Evolutionary conservation across 306 rosid genomes (phyloP).

Genomic region (Prunus salicina): DNA sequence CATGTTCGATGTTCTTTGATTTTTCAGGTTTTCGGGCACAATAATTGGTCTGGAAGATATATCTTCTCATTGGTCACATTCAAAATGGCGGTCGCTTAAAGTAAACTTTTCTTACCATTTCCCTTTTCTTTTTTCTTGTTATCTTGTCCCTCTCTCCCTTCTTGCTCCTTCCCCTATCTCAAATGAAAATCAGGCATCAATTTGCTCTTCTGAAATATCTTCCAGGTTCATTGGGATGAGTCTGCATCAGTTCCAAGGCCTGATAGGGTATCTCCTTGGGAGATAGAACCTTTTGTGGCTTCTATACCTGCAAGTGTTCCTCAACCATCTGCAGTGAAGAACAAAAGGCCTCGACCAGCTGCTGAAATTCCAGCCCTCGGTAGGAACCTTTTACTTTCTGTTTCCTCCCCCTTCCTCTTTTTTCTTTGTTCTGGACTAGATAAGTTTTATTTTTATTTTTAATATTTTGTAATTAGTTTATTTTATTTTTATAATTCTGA

Average conservation of each 20-base stretch:
- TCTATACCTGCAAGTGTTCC: conserved; percentile 40
- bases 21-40: conserved; percentile 84
- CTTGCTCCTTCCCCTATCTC: neutral
- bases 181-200: neutral
- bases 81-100: conserved; percentile 84
- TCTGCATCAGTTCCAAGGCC: conserved; percentile 74
- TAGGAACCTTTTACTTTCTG: conserved; percentile 24
- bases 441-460: too few relatives aligned
- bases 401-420: conserved; percentile 7
- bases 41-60: conserved; percentile 75
- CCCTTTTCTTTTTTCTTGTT: neutral
- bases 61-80: conserved; percentile 70
- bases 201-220: conserved; percentile 18
- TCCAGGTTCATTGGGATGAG: conserved; percentile 98
- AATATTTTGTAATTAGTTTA: too few relatives aligned
- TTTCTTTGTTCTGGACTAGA: neutral
- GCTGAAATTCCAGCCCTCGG: conserved; percentile 56
- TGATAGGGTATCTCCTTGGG: conserved; percentile 93
- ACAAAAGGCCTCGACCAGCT: conserved; percentile 75
- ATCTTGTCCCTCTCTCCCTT: neutral
- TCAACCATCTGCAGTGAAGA: conserved; percentile 52
- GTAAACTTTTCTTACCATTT: conserved; percentile 35
- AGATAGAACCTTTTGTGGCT: conserved; percentile 75
- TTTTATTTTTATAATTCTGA: neutral
- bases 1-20: conserved; percentile 12